phyloP scores from a whole-genome alignment of 345 rosid species.

The Punica granatum region DNA sequence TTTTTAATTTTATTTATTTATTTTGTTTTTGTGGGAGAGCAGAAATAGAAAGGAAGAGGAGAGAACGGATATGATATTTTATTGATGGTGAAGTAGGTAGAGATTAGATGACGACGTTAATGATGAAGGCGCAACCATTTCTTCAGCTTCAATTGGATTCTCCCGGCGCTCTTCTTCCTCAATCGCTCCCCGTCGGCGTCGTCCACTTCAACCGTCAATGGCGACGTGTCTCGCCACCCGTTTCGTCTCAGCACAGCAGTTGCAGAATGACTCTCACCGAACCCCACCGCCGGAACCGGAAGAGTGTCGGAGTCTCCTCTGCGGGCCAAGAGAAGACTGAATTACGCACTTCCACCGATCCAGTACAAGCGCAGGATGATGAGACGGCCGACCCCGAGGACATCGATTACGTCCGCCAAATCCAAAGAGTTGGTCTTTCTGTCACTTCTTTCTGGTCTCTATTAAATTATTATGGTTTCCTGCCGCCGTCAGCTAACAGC shows the following conservation, averaged over 20 bases:
- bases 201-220: not conserved
- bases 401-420: conserved; percentile 27
- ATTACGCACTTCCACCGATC: conserved; percentile 14
- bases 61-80: not conserved
- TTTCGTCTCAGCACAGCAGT: not conserved
- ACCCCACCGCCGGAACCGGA: conserved; percentile 2
- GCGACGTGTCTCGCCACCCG: not conserved
- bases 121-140: not conserved
- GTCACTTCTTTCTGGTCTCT: not conserved
- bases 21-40: too few species aligned
- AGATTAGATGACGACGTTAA: not conserved
- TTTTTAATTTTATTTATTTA: too few species aligned
- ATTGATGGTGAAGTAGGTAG: too few species aligned
- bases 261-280: not conserved
- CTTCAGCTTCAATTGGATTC: not conserved
- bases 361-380: conserved; percentile 12
- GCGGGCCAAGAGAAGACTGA: conserved; percentile 31
- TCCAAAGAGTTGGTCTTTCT: conserved; percentile 28
- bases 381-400: conserved; percentile 29
- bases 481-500: not conserved
- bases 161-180: not conserved
- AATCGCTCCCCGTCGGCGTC: not conserved
- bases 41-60: too few species aligned
- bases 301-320: conserved; percentile 12
- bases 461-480: not conserved